phyloP scores from a whole-genome alignment of 139 green algal genomes.

The Picocystis salinarum region DNA sequence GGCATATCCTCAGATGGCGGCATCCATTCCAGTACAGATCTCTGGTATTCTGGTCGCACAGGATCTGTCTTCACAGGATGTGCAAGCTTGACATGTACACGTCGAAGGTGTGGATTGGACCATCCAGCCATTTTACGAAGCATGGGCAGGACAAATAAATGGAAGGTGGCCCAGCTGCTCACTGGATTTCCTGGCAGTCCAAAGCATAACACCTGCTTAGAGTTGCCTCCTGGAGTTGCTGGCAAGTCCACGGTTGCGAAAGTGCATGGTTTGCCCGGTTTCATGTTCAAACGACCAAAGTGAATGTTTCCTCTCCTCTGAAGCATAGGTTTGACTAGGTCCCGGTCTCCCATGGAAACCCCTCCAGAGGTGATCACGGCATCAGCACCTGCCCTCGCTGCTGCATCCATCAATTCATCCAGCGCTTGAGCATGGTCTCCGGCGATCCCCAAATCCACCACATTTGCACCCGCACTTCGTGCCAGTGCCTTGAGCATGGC shows the following conservation, averaged over 20 bases:
- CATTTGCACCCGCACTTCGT: slow-evolving; percentile 15
- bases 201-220: slow-evolving; percentile 39
- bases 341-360: slow-evolving; percentile 88
- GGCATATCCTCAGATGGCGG: neutral
- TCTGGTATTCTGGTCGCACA: slow-evolving; percentile 87
- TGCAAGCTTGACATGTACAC: neutral
- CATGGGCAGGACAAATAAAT: slow-evolving; percentile 62
- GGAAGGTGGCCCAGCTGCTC: slow-evolving; percentile 76
- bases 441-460: slow-evolving; percentile 60
- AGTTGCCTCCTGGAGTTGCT: slow-evolving; percentile 2
- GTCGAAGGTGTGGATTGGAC: slow-evolving; percentile 12
- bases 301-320: slow-evolving; percentile 57
- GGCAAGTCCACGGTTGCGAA: slow-evolving; percentile 68
- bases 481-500: slow-evolving; percentile 69
- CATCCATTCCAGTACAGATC: slow-evolving; percentile 40
- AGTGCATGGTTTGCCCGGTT: slow-evolving; percentile 90
- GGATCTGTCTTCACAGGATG: slow-evolving; percentile 30
- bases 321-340: slow-evolving; percentile 88
- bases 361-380: slow-evolving; percentile 34
- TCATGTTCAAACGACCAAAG: slow-evolving; percentile 83
- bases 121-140: slow-evolving; percentile 64
- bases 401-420: too few relatives aligned
- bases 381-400: neutral
- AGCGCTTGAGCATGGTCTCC: too few relatives aligned
- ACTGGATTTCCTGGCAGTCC: slow-evolving; percentile 70